phyloP scores from a whole-genome alignment of 2,329 filamentous ascomycete species.

The Trichophyton verrucosum region DNA sequence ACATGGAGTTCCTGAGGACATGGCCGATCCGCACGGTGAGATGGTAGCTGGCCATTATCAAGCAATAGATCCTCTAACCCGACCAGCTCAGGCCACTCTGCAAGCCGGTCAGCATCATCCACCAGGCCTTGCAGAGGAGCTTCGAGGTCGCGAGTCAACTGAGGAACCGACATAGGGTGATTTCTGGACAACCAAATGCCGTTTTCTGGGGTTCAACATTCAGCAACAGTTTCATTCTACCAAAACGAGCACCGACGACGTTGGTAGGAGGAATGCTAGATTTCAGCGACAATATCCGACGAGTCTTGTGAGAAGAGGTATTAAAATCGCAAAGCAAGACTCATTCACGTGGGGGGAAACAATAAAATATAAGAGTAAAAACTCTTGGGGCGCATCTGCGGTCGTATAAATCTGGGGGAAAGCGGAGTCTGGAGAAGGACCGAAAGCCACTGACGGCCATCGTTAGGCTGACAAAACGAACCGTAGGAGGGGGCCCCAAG shows the following conservation, averaged over 20 bases:
- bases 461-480: neutral
- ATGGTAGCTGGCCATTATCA: slow-evolving; percentile 4
- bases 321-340: neutral
- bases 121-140: neutral
- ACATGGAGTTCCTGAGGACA: slow-evolving; percentile 11
- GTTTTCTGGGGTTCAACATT: neutral
- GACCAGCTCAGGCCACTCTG: slow-evolving; percentile 12
- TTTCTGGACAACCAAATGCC: neutral
- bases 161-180: neutral
- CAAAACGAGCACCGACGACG: neutral
- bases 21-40: slow-evolving; percentile 8
- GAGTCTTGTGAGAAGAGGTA: neutral
- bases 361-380: neutral
- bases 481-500: neutral
- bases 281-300: neutral
- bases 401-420: neutral
- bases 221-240: neutral
- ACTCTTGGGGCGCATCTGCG: neutral
- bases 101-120: slow-evolving; percentile 6
- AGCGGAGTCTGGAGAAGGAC: neutral
- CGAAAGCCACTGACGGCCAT: neutral
- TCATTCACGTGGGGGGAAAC: neutral
- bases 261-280: neutral
- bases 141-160: neutral
- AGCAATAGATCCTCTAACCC: slow-evolving; percentile 6